Evolutionary conservation across 139 green algal species (phyloP).

Genomic region (Coelastrella sp.): DNA sequence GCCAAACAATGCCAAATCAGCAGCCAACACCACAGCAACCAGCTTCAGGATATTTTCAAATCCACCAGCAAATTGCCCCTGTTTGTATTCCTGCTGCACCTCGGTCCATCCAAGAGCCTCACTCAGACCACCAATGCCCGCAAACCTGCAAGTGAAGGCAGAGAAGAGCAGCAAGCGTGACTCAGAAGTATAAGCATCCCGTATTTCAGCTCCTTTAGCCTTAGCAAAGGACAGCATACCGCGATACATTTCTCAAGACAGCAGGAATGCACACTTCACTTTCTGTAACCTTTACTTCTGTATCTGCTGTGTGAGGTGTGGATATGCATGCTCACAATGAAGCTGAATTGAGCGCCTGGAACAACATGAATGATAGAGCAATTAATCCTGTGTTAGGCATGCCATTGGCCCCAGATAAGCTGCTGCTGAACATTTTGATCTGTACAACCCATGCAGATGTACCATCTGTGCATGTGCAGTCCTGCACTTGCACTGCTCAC

Average conservation of each 20-base stretch:
- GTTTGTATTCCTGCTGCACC: constrained; percentile 78
- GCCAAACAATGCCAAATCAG: constrained; percentile 64
- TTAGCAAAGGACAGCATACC: no score
- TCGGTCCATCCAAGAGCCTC: constrained; percentile 91
- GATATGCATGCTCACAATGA: no score
- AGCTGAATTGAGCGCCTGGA: no score
- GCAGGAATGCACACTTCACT: no score
- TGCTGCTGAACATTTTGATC: no score
- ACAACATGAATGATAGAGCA: no score
- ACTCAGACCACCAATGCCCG: constrained; percentile 89
- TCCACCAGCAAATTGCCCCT: constrained; percentile 46
- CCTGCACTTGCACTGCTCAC: neutral
- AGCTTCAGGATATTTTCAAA: constrained; percentile 52
- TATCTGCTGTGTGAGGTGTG: no score
- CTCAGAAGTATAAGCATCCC: neutral
- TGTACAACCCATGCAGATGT: no score
- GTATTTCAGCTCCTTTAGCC: neutral
- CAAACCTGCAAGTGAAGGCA: constrained; percentile 51
- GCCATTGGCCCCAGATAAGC: no score
- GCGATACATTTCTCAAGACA: no score
- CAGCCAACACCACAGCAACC: constrained; percentile 56
- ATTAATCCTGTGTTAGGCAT: no score
- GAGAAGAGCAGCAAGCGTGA: neutral
- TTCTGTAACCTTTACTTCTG: no score
- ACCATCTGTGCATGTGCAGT: neutral